These are phyloP conservation scores for Didymella arachidicola DNA, from an alignment of 2,329 filamentous ascomycete genomes.

Conservation along the genomic window DNA sequence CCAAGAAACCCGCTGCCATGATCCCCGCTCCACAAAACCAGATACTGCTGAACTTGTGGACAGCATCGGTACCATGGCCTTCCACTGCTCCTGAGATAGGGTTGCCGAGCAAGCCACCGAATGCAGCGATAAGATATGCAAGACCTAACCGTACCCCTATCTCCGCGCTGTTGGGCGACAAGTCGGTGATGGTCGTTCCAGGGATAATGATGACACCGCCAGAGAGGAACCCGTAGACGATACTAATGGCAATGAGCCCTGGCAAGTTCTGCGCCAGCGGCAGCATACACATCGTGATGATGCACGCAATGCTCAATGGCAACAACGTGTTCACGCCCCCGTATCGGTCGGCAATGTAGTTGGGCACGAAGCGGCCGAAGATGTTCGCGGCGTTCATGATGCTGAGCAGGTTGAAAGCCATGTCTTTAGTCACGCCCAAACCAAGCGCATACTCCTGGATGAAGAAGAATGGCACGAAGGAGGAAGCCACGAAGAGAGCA, in stretches of 20 bases:
- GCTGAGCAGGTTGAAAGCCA: not conserved
- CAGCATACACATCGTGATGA: not conserved
- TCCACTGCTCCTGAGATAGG: not conserved
- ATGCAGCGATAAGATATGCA: not conserved
- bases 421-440: not conserved
- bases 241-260: not conserved
- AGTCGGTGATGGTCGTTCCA: not conserved
- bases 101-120: not conserved
- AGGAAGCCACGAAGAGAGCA: not conserved
- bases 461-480: not conserved
- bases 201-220: not conserved
- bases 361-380: not conserved
- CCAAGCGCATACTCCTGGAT: not conserved
- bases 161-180: not conserved
- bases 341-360: not conserved
- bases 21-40: slow-evolving; percentile 10
- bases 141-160: not conserved
- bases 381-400: not conserved
- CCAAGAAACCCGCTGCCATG: slow-evolving; percentile 3
- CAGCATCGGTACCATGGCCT: not conserved
- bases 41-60: not conserved
- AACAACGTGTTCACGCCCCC: not conserved
- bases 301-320: not conserved
- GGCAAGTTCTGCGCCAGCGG: not conserved
- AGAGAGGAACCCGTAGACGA: not conserved